Base-by-base conservation (phyloP, 768 basidiomycete genomes). In the Calvatia gigantea region DNA sequence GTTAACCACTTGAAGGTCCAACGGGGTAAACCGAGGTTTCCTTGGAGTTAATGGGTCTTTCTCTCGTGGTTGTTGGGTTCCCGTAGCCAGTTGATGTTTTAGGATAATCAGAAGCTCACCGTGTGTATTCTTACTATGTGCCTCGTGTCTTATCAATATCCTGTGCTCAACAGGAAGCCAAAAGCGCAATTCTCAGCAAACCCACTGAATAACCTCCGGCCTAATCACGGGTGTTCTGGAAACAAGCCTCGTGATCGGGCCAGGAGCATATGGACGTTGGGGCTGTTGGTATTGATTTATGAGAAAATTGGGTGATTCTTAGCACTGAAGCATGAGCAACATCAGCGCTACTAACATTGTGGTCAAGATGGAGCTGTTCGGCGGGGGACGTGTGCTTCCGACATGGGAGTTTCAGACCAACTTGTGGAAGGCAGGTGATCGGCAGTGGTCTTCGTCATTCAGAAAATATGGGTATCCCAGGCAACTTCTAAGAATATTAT, bases 351-450 rank as follows among this genome's bases (percentile, higher is more conserved):
- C 15, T 15, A 19, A 44, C 7, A 19, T 19, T 32, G 17, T 28
- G 11, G 29, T 15, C 37, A 27, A 15, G 38, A 19, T 39, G 15
- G 50, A 41, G 9, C 12, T 23, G 39, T 27, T 45, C 31, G 43
- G 44, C 52, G 21, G 14, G 21, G 32, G 51, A 31, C 11, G n/a
- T 8, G 11, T 48, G 28, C 42, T 19, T 42, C 15, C 39, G 42
- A 32, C 39, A 51, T 53, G 51, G 29, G 52, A 45, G 17, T 54
- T 28, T 25, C n/a, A n/a, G n/a, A n/a, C n/a, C n/a, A n/a, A n/a
- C n/a, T n/a, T n/a, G n/a, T 29, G 25, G n/a, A 27, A 15, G 29
- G 37, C 23, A 17, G 15, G 28, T 21, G 27, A 17, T 25, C 19
- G 46, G 17, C 6, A 19, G 9, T 17, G 9, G 46, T 11, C 7